A percentile compares a stretch with the other conserved stretches of the same genome.
Evolutionary conservation across 75 land plant species (phyloP).

Genomic region (Pinus taeda): DNA sequence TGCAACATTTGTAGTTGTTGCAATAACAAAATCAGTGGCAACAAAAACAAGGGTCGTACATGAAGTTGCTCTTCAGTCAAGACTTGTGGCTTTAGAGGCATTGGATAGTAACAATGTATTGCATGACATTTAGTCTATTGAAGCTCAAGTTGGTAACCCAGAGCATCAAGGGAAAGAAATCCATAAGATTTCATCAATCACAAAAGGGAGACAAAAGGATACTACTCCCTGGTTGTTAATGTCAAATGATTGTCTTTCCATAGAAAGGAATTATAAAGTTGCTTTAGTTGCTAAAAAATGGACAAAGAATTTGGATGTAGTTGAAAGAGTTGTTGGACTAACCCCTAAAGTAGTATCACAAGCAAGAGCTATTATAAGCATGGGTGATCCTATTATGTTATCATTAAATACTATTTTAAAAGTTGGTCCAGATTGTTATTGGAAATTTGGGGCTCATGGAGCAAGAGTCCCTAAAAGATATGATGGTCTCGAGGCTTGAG

Average conservation of each 20-base stretch:
- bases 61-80: constrained; percentile 65
- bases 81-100: constrained; percentile 58
- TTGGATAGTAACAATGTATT: constrained; percentile 8
- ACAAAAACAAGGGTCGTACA: constrained; percentile 75
- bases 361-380: constrained; percentile 65
- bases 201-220: neutral
- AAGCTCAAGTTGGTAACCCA: constrained; percentile 7
- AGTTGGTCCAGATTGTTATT: constrained; percentile 46
- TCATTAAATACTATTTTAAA: constrained; percentile 28
- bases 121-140: constrained; percentile 4
- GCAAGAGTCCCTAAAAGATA: neutral
- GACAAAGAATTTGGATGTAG: constrained; percentile 74
- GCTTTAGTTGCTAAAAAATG: constrained; percentile 51
- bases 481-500: neutral
- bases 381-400: constrained; percentile 71
- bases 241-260: constrained; percentile 48
- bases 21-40: constrained; percentile 81
- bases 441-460: constrained; percentile 12
- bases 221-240: constrained; percentile 25
- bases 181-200: neutral
- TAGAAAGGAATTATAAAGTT: constrained; percentile 47
- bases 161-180: neutral
- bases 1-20: constrained; percentile 67
- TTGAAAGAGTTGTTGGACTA: constrained; percentile 86
- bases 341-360: constrained; percentile 78